These are phyloP conservation scores for Cryomyces minteri DNA, from an alignment of 495 filamentous ascomycete species.

Conservation along the genomic window DNA sequence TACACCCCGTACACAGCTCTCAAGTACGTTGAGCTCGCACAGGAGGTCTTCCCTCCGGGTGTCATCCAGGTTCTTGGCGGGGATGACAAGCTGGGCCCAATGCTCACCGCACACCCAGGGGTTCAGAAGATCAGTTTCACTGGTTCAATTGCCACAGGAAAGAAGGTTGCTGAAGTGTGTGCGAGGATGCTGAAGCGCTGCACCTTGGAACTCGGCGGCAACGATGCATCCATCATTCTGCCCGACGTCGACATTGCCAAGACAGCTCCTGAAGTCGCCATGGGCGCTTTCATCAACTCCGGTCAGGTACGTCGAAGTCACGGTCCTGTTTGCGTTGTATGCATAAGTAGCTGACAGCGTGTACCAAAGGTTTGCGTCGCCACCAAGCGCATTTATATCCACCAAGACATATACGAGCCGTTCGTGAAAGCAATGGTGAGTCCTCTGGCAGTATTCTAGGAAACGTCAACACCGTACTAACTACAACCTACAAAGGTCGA, in stretches of 20 bases:
- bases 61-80: conserved; percentile 50
- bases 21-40: conserved; percentile 40
- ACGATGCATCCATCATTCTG: conserved; percentile 43
- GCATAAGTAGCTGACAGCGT: no score
- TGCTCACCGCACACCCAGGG: conserved; percentile 35
- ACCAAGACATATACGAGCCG: conserved; percentile 38
- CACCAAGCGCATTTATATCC: conserved; percentile 43
- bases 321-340: no score
- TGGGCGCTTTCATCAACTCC: conserved; percentile 37
- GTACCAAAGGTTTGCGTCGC: conserved; percentile 21
- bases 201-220: conserved; percentile 43
- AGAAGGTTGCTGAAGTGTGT: conserved; percentile 39
- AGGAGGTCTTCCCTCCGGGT: conserved; percentile 39
- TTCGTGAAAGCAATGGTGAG: conserved; percentile 28
- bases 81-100: conserved; percentile 41
- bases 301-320: conserved; percentile 25
- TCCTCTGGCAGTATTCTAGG: no score
- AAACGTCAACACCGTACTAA: no score
- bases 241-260: conserved; percentile 39
- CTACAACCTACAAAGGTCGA: conserved; percentile 10
- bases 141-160: conserved; percentile 44
- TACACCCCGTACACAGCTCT: conserved; percentile 46
- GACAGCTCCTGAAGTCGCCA: conserved; percentile 29
- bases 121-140: conserved; percentile 57
- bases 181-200: conserved; percentile 43